Evolutionary conservation across 2,329 filamentous ascomycete species (phyloP), one percentile per base, ranked within the genome.

Genomic region (Hawksworthiomyces lignivorus): DNA sequence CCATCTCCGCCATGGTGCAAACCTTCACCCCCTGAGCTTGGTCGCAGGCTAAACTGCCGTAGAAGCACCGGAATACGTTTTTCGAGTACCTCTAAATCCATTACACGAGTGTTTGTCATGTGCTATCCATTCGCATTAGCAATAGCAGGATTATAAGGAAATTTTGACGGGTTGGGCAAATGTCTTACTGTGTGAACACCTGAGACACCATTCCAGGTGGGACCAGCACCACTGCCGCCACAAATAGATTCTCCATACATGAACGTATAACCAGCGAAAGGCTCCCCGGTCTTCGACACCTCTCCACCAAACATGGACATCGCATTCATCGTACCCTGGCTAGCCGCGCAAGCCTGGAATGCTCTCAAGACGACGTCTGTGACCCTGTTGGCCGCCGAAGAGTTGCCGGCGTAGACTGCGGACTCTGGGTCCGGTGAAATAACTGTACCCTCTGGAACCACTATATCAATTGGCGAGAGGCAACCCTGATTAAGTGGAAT

Each of bases 321-420:
- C 17, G 50, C 54, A 41, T 52, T 61, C 3, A 53, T 54, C 29
- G 55, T 58, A 0, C 58, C 58, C 21, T 60, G 57, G 38, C 46
- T 50, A 1, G 56, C 57, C 1, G 43, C 53, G 9, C 49, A 47
- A 8, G 32, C 36, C 20, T 39, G 44, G 21, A 60, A 61, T 3
- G 57, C 58, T 2, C 52, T 50, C 6, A 62, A 43, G n/a, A 61
- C 57, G 0, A 55, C 39, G 27, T 61, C 59, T 4, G 55, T 53
- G 2, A 62, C 52, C 11, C 59, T 53, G 41, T 62, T 57, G 9
- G 51, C 54, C 4, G 57, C 56, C 4, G 43, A 22, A 11, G 39
- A 34, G 37, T 46, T 60, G 45, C 0, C 87, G 82, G 52, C 61
- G 2, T 56, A 60, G 5, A 44, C 39, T 0, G 61, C 52, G 0